Evolutionary conservation across 2,329 filamentous ascomycete species (phyloP), one percentile per base, ranked within the genome.

Genomic region (Harringtonia lauricola): DNA sequence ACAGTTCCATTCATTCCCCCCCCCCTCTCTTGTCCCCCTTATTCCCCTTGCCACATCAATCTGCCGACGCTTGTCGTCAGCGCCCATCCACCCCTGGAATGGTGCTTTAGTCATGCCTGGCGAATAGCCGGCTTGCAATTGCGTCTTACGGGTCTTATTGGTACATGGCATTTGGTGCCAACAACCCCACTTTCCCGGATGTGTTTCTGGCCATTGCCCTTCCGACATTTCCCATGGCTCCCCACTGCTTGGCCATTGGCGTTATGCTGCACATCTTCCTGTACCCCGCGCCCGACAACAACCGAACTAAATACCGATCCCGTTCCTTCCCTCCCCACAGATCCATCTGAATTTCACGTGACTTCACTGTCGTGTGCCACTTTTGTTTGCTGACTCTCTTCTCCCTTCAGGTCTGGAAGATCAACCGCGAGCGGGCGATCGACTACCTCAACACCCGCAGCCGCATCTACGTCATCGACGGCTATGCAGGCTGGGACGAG

Each of bases 361-460:
- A 18, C 19, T 10, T 18, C 33, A 17, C n/a, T 6, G 7, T 26
- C 24, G 7, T 6, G 24, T 26, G 24, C 6, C 29, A 22, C 29
- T 21, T n/a, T n/a, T 26, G 33, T 7, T n/a, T n/a, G 28, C 59
- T 63, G 55, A 62, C 56, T 54, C 35, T 10, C 52, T 55, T 47
- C 44, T 46, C 30, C 30, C 43, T 39, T 41, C 56, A 98, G 92
- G 90, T 96, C 65, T 98, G 92, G 92, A 87, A 88, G 61, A 98
- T 98, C 72, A 98, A 98, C 81, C 83, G 92, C 57, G 92, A 98
- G 68, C 89, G 92, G 72, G 92, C 92, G 49, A 80, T 98, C 64
- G 92, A 98, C 72, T 98, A 98, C 72, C 81, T 98, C 57, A 98
- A 98, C 79, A 98, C 92, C 52, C 80, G 92, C 59, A 95, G 94